These are phyloP conservation scores for Pontederia paniculata DNA, from an alignment of 176 grass and related monocot genomes.

Conservation along the genomic window DNA sequence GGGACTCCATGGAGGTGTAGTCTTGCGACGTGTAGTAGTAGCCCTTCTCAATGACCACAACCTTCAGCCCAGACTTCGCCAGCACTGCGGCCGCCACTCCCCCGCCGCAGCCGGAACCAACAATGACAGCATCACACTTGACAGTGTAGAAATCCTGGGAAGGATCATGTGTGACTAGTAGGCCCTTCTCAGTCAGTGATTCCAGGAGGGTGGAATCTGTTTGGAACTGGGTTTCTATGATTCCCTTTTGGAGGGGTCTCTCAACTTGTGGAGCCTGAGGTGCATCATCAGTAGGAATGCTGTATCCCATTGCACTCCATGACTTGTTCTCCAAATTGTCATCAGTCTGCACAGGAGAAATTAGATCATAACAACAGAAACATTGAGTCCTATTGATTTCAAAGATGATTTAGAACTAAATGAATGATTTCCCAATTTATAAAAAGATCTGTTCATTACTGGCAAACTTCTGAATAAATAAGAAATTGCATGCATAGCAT, in stretches of 20 bases:
- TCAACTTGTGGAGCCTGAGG: conserved; percentile 7
- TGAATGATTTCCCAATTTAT: no score
- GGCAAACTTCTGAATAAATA: no score
- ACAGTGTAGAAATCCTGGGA: conserved; percentile 19
- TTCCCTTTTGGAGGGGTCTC: conserved; percentile 59
- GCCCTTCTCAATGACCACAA: conserved; percentile 77
- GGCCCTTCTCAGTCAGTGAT: conserved; percentile 32
- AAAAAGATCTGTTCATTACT: no score
- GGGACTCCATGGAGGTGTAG: conserved; percentile 67
- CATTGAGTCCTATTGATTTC: not conserved
- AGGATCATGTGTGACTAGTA: conserved; percentile 21
- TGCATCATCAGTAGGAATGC: conserved; percentile 23
- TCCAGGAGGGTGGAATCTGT: conserved; percentile 35
- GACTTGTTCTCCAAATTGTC: conserved; percentile 56
- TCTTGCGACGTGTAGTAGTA: conserved; percentile 69
- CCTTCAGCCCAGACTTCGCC: conserved; percentile 53
- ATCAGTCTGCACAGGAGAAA: conserved; percentile 30
- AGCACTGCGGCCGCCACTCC: conserved; percentile 76
- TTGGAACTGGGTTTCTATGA: conserved; percentile 51
- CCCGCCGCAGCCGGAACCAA: conserved; percentile 78
- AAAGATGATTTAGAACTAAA: not conserved
- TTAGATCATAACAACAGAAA: not conserved
- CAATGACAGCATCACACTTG: conserved; percentile 55
- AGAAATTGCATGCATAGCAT: no score
- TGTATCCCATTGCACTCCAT: conserved; percentile 76